Percentiles rank a stretch among this genome's conserved stretches.
Evolutionary conservation across 1,284 basidiomycete species (phyloP).

Genomic region (Marasmius oreades): DNA sequence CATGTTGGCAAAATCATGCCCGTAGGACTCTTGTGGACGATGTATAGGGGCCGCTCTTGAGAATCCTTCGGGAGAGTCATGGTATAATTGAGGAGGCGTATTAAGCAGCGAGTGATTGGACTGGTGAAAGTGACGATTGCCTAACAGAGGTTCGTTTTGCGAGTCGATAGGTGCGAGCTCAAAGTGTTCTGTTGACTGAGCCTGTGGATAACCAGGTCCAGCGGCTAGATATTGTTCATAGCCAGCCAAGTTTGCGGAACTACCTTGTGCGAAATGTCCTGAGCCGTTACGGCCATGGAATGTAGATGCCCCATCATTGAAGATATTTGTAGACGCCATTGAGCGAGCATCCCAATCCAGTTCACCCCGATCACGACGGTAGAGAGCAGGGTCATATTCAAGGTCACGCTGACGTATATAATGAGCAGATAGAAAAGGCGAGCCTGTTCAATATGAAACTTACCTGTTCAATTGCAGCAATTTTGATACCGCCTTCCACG

Average conservation of each 20-base stretch:
- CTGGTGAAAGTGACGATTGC: constrained; percentile 21
- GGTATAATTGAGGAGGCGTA: constrained; percentile 31
- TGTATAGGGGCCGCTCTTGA: constrained; percentile 47
- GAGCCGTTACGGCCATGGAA: constrained; percentile 36
- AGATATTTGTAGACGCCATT: constrained; percentile 54
- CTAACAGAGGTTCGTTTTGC: constrained; percentile 57
- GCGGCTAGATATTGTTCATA: constrained; percentile 57
- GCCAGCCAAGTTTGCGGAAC: constrained; percentile 31
- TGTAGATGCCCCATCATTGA: constrained; percentile 40
- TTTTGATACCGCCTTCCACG: constrained; percentile 71
- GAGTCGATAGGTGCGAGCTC: constrained; percentile 54
- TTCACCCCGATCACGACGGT: constrained; percentile 75
- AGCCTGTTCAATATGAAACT: constrained; percentile 11
- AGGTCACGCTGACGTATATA: constrained; percentile 48
- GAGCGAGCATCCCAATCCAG: constrained; percentile 77
- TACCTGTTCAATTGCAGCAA: constrained; percentile 74
- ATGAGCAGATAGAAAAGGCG: constrained; percentile 8
- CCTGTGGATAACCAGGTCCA: constrained; percentile 29
- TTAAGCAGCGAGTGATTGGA: constrained; percentile 31
- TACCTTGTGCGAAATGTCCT: constrained; percentile 39
- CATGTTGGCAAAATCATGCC: neutral
- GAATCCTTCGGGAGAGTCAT: constrained; percentile 22
- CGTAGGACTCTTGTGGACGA: constrained; percentile 32
- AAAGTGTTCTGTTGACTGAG: constrained; percentile 38
- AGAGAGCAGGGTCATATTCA: constrained; percentile 72